Base-by-base conservation (phyloP, 768 basidiomycete genomes). In the Mycena chlorophos region DNA sequence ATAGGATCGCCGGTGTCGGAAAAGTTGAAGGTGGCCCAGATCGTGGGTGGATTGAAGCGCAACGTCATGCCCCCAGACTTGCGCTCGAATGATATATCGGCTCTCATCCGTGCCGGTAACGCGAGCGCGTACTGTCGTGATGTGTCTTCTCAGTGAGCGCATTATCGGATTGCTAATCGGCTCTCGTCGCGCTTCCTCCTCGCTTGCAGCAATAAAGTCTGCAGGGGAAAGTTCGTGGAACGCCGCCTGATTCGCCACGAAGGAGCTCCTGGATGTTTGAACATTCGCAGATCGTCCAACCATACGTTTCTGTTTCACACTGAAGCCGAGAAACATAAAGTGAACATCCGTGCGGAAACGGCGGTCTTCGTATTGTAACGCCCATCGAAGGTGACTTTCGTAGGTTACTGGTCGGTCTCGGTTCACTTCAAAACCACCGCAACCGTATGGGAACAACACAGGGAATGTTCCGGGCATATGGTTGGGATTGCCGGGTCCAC, bases 11-110 rank as follows among this genome's bases (percentile, higher is more conserved):
- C 69, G 0, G 69, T 59, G 55, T 80, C 74, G 1, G 57, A 48
- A 0, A 73, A 75, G 48, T 78, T 79, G 2, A 81, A 66, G 0
- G 78, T 81, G 1, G 74, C 56, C 78, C 78, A 81, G 0, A 80
- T 20, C 0, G 47, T 59, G 0, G 75, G 75, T 2, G 72, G 70
- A 14, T 65, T 65, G 25, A 59, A 58, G 2, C 58, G 20, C 0
- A 75, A 19, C 3, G 62, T 64, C 0, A 69, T 75, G 34, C 6
- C 65, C 61, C 75, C 75, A 76, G 6, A 75, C 71, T 30, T 77
- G 64, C 4, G 65, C 54, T 2, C 71, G 58, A 0, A 72, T 37
- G 1, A 50, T 48, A 0, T 31, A 30, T 5, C 69, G 30, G 0
- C 63, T 66, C 48, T 76, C 71, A 45, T 78, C 70, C 0, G 73